These are phyloP conservation scores for Xylariales sp. DNA, from an alignment of 2,329 filamentous ascomycete genomes.

Conservation along the genomic window DNA sequence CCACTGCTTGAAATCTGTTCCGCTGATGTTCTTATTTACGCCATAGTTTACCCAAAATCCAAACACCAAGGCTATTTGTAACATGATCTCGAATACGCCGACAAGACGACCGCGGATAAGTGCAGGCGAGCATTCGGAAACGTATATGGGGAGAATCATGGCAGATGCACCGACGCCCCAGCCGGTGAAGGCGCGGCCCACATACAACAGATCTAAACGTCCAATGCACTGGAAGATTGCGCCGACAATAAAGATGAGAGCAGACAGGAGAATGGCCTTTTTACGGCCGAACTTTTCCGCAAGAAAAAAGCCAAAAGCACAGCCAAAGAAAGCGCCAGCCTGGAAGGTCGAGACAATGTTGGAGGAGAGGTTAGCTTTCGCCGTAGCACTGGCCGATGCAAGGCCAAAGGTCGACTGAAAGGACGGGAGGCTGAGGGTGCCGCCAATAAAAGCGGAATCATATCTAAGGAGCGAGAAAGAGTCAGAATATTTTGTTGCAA, in stretches of 20 bases:
- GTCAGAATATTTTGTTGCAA: no score
- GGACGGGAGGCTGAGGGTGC: constrained; percentile 52
- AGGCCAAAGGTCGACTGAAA: constrained; percentile 54
- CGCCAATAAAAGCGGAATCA: constrained; percentile 41
- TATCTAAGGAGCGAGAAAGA: no score
- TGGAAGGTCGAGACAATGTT: constrained; percentile 60
- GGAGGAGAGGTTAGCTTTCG: constrained; percentile 36
- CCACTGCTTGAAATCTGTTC: constrained; percentile 17
- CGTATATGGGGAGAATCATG: constrained; percentile 31
- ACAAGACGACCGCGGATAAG: constrained; percentile 41
- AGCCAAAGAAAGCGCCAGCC: constrained; percentile 60
- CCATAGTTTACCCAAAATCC: constrained; percentile 31
- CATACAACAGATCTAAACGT: constrained; percentile 29
- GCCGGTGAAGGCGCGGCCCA: constrained; percentile 38
- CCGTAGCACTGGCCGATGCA: constrained; percentile 18
- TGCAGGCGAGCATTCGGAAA: constrained; percentile 30
- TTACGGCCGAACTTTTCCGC: constrained; percentile 35
- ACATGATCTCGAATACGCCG: constrained; percentile 38
- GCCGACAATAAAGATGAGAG: constrained; percentile 26
- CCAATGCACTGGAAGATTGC: constrained; percentile 17
- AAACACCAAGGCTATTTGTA: constrained; percentile 6
- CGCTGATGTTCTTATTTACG: constrained; percentile 20
- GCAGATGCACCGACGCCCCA: constrained; percentile 39
- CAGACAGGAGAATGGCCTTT: constrained; percentile 32
- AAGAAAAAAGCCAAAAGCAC: constrained; percentile 41